A percentile compares a stretch with the other conserved stretches of the same genome.
Evolutionary conservation across 345 rosid genomes (phyloP).

Genomic region (Brassica rapa): DNA sequence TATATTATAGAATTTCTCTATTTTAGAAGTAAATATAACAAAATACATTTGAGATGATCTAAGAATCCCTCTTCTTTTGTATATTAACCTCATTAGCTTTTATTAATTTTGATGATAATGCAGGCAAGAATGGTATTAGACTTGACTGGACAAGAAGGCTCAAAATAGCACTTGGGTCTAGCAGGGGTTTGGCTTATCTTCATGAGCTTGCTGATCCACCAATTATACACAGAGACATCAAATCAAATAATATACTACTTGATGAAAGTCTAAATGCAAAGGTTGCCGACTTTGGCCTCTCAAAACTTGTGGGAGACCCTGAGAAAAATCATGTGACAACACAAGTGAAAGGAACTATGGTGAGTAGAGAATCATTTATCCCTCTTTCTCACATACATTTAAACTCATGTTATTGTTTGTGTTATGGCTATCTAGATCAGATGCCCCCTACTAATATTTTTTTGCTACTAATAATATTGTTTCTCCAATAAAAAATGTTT

Average conservation of each 20-base stretch:
- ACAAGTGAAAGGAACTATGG: conserved; percentile 98
- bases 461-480: background rate
- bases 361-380: conserved; percentile 28
- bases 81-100: background rate
- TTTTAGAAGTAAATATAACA: too few relatives aligned
- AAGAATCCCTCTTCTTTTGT: too few relatives aligned
- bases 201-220: conserved; percentile 96
- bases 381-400: background rate
- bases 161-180: conserved; percentile 71
- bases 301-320: conserved; percentile 59
- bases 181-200: conserved; percentile 79
- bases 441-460: background rate
- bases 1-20: too few relatives aligned
- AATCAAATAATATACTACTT: conserved; percentile 75
- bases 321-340: conserved; percentile 76
- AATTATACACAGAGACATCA: conserved; percentile 90
- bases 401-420: background rate
- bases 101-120: background rate
- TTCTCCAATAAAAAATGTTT: background rate
- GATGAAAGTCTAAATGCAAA: conserved; percentile 79
- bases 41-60: too few relatives aligned
- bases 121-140: conserved; percentile 78
- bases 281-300: conserved; percentile 93
- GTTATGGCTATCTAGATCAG: background rate
- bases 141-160: conserved; percentile 83